These are phyloP conservation scores for Salix udensis DNA, from an alignment of 345 rosid species.

Conservation along the genomic window DNA sequence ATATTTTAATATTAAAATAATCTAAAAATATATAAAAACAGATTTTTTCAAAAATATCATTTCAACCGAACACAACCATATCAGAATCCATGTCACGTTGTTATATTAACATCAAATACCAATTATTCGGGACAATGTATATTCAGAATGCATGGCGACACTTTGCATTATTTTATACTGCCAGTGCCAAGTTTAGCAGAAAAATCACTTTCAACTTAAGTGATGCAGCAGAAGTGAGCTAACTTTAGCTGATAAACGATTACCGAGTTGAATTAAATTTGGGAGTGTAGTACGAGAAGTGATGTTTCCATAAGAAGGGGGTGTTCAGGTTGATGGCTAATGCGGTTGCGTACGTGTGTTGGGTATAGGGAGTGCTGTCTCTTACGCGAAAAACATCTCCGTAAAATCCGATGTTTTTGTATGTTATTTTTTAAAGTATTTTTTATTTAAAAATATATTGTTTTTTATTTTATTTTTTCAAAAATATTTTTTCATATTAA, in stretches of 20 bases:
- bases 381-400: conserved; percentile 11
- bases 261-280: no score
- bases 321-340: conserved; percentile 17
- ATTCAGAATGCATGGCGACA: neutral
- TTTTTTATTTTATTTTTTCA: no score
- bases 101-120: neutral
- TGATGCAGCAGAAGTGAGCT: neutral
- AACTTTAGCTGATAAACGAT: neutral
- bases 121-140: neutral
- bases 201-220: neutral
- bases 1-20: no score
- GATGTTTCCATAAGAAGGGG: conserved; percentile 10
- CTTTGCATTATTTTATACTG: neutral
- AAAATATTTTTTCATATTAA: no score
- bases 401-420: no score
- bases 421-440: no score
- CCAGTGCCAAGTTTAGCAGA: neutral
- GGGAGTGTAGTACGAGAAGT: no score
- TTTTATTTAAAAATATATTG: no score
- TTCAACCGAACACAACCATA: no score
- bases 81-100: neutral
- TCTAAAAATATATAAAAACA: no score
- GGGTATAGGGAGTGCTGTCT: conserved; percentile 12
- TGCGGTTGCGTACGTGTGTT: conserved; percentile 27
- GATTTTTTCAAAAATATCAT: no score